A percentile compares a stretch with the other conserved stretches of the same genome.
Evolutionary conservation across 441 rosid genomes (phyloP).

Genomic region (Arabidopsis lyrata): DNA sequence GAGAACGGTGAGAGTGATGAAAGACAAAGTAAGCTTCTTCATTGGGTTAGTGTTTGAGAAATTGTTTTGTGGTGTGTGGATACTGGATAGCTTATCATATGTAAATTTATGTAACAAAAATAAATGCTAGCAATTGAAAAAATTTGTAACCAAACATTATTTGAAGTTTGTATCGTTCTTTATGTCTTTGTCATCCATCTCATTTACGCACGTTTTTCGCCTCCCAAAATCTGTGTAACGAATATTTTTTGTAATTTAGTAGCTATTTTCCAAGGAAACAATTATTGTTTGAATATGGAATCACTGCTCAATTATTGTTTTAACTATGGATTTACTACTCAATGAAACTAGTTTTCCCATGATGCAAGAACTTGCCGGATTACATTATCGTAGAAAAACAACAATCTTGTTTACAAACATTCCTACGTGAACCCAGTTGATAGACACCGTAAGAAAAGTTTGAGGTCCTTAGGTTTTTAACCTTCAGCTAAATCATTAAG

Average conservation of each 20-base stretch:
- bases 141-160: slow-evolving; percentile 13
- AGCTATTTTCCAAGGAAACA: not conserved
- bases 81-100: slow-evolving; percentile 15
- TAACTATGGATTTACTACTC: not conserved
- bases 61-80: slow-evolving; percentile 16
- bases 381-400: not conserved
- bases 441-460: not conserved
- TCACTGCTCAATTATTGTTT: not conserved
- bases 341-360: not conserved
- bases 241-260: slow-evolving; percentile 21
- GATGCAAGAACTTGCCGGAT: not conserved
- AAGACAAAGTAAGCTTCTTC: slow-evolving; percentile 31
- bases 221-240: slow-evolving; percentile 20
- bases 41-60: slow-evolving; percentile 8
- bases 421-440: not conserved
- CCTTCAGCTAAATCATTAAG: no score
- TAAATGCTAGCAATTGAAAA: slow-evolving; percentile 1
- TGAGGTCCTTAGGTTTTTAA: not conserved
- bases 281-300: not conserved
- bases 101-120: slow-evolving; percentile 15
- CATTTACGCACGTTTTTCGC: slow-evolving; percentile 31
- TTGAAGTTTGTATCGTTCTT: slow-evolving; percentile 8
- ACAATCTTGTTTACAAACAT: not conserved
- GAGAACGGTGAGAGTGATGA: slow-evolving; percentile 27
- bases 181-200: slow-evolving; percentile 24